Evolutionary conservation across 177 flowering plant genomes (phyloP), one percentile per base, ranked within the genome.

Genomic region (Tripterygium wilfordii): DNA sequence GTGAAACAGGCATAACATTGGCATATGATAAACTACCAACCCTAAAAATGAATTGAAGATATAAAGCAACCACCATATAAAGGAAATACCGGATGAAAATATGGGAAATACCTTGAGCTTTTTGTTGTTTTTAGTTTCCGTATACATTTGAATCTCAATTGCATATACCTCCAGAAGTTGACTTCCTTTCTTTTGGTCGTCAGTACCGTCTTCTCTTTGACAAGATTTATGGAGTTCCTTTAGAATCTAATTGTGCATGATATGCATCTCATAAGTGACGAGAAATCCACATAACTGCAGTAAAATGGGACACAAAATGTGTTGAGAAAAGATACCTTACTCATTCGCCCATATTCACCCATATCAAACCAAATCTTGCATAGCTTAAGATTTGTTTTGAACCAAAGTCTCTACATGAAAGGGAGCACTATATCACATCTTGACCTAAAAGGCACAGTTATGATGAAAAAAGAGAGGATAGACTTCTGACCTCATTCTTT

Each of bases 101-200:
- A 25, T 38, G n/a, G n/a, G n/a, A n/a, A n/a, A 37, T 39, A 94
- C 99, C 91, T 94, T 94, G 45, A 94, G 88, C 56, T 90, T 89
- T 69, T 94, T 94, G 72, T 94, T 94, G 57, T 94, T 87, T 65
- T 87, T 94, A 5, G 97, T 94, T 63, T 94, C 97, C n/a, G 99
- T 94, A 63, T 94, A 87, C 97, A 94, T 90, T 67, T 94, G 99
- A 62, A 94, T 94, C 70, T 94, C 99, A 54, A 94, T 82, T 17
- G 99, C 97, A 65, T 94, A 94, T 6, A 94, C 99, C 64, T 94
- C 99, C 85, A 94, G 57, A 52, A 94, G 81, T 36, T 82, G 99
- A 61, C 88, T 94, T 53, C 99, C 99, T 80, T 94, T 94, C 89
- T 94, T 94, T 49, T 94, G 99, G 57, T 94, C 97, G 76, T 94